Percentiles rank a stretch among this genome's conserved stretches.
phyloP scores from a whole-genome alignment of 202 grass and related monocot genomes.

The Zoysia matrella region DNA sequence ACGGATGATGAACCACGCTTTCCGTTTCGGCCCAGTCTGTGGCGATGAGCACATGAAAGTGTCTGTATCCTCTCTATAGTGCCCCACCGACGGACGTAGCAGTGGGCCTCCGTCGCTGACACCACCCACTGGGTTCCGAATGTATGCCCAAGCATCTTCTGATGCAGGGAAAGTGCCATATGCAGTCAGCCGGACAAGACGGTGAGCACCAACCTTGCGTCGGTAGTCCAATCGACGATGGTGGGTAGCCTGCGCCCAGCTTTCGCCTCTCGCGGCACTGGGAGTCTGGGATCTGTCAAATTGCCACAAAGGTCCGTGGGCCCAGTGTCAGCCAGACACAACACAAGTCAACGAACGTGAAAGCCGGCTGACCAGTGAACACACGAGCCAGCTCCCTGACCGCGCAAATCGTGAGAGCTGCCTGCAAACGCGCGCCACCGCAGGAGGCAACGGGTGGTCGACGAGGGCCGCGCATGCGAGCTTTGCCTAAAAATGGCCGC shows the following conservation, averaged over 20 bases:
- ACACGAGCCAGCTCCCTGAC: not conserved
- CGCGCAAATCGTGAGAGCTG: not conserved
- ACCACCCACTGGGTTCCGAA: not conserved
- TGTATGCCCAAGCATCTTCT: conserved; percentile 34
- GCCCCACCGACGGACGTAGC: conserved; percentile 1
- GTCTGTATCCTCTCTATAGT: not conserved
- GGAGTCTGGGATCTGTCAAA: not conserved
- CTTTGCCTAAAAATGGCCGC: not conserved
- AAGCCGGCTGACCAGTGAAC: not conserved
- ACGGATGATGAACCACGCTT: not conserved
- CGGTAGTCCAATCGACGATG: no score
- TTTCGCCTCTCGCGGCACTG: no score
- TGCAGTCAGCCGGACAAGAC: no score
- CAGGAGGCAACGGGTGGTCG: not conserved
- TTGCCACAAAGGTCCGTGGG: no score
- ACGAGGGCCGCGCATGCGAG: not conserved
- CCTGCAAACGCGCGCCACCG: conserved; percentile 35
- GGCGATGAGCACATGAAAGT: not conserved
- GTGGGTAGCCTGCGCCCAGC: no score
- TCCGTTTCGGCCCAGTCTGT: conserved; percentile 11
- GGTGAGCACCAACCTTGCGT: no score
- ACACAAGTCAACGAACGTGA: not conserved
- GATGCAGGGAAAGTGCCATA: not conserved
- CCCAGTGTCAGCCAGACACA: not conserved
- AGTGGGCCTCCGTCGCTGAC: not conserved